These are phyloP conservation scores for Hanseniaspora clermontiae DNA, from an alignment of 805 yeast species.

Conservation along the genomic window DNA sequence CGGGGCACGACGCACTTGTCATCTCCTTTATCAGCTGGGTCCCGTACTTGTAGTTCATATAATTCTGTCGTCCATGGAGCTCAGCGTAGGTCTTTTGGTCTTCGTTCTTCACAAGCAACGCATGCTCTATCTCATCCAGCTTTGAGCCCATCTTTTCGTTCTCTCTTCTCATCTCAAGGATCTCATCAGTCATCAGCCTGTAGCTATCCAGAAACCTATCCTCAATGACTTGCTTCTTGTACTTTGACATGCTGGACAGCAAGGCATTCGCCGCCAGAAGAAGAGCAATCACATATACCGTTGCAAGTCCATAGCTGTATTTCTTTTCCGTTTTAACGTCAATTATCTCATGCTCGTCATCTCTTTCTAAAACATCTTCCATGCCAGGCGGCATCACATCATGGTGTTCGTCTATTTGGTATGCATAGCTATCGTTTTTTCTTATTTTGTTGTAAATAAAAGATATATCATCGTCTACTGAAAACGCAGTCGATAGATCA, in stretches of 20 bases:
- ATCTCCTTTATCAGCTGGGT: neutral
- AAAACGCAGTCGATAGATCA: constrained; percentile 1
- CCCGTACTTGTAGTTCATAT: constrained; percentile 5
- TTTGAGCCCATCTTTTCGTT: neutral
- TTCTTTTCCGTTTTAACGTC: constrained; percentile 4
- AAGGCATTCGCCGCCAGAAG: neutral
- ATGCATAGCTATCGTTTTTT: neutral
- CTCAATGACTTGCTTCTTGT: neutral
- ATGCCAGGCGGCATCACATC: neutral
- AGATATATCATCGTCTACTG: constrained; percentile 1
- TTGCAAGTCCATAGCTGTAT: constrained; percentile 5
- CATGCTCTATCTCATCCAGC: neutral
- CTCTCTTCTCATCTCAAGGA: neutral
- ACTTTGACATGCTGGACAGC: neutral
- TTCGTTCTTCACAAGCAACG: neutral
- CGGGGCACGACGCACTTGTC: neutral
- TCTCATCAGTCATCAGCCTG: neutral
- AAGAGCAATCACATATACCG: neutral
- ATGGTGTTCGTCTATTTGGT: neutral
- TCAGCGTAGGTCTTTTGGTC: neutral
- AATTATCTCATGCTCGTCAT: neutral
- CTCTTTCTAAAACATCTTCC: neutral
- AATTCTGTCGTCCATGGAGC: neutral
- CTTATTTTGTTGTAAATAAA: neutral
- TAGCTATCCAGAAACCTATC: neutral